Evolutionary conservation across 2,329 filamentous ascomycete species (phyloP).

Genomic region (Neurospora sp.): DNA sequence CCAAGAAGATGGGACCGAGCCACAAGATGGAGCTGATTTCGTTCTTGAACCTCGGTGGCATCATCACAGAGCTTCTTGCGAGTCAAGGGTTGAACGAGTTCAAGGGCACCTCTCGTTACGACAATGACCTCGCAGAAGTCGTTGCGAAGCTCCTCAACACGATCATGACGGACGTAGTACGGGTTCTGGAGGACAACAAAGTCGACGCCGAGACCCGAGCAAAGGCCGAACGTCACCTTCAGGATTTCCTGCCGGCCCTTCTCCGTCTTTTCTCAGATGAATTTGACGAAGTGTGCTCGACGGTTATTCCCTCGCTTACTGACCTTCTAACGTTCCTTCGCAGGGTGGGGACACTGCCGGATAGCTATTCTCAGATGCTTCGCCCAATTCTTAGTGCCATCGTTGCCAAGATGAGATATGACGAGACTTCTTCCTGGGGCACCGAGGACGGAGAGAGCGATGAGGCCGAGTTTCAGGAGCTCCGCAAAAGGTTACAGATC

Average conservation of each 20-base stretch:
- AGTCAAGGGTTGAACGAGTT: conserved; percentile 73
- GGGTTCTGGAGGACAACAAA: conserved; percentile 62
- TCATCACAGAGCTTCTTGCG: conserved; percentile 75
- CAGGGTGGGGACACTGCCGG: conserved; percentile 64
- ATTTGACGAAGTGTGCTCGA: conserved; percentile 95
- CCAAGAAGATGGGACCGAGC: conserved; percentile 91
- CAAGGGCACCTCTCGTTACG: conserved; percentile 76
- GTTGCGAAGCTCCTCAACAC: conserved; percentile 95
- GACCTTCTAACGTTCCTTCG: conserved; percentile 87
- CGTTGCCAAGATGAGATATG: conserved; percentile 92
- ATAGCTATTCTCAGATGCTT: conserved; percentile 72
- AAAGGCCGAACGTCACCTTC: conserved; percentile 73
- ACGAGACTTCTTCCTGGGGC: conserved; percentile 89
- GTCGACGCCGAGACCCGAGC: conserved; percentile 55
- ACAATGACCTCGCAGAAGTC: conserved; percentile 89
- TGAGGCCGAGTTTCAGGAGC: conserved; percentile 92
- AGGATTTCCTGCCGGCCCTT: conserved; percentile 75
- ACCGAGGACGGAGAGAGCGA: conserved; percentile 91
- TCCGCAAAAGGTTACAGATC: conserved; percentile 80
- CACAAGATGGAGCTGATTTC: conserved; percentile 93
- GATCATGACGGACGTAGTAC: conserved; percentile 76
- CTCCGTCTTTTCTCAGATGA: conserved; percentile 95
- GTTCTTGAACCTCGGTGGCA: conserved; percentile 78
- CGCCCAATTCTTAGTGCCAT: conserved; percentile 85
- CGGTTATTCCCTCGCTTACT: conserved; percentile 85